phyloP scores from a whole-genome alignment of 2,329 filamentous ascomycete species.

The Venturia pyrina region DNA sequence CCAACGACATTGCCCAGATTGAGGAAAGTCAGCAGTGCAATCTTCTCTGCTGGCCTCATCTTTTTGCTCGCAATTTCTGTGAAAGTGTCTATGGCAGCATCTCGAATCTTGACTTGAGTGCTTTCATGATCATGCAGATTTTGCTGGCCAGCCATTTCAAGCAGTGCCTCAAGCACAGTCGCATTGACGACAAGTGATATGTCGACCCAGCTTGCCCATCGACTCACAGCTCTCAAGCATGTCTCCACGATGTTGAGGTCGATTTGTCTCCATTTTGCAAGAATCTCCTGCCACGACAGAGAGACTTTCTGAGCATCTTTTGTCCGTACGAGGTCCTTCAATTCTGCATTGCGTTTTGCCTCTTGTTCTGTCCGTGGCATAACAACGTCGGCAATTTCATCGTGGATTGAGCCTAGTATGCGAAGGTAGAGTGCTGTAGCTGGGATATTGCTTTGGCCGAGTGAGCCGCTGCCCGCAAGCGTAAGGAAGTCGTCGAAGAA shows the following conservation, averaged over 20 bases:
- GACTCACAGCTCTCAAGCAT: conserved; percentile 82
- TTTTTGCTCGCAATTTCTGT: conserved; percentile 97
- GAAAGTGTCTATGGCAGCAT: conserved; percentile 87
- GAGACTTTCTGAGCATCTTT: conserved; percentile 85
- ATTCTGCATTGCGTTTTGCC: conserved; percentile 71
- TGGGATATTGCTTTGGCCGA: conserved; percentile 54
- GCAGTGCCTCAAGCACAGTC: conserved; percentile 72
- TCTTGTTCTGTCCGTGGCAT: conserved; percentile 69
- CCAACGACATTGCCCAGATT: conserved; percentile 77
- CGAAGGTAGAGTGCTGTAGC: conserved; percentile 84
- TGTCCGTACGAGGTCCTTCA: conserved; percentile 83
- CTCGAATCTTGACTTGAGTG: conserved; percentile 46
- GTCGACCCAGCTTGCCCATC: conserved; percentile 98
- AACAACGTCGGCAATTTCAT: conserved; percentile 92
- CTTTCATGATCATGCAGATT: conserved; percentile 32
- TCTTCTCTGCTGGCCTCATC: conserved; percentile 90
- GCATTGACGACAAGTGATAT: conserved; percentile 89
- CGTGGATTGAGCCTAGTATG: conserved; percentile 80
- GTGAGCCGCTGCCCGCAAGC: conserved; percentile 51
- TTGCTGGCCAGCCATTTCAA: conserved; percentile 73
- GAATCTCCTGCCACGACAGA: conserved; percentile 81
- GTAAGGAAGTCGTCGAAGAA: conserved; percentile 87
- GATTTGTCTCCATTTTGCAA: conserved; percentile 61
- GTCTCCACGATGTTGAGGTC: conserved; percentile 70
- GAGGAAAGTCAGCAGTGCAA: conserved; percentile 84